Conservation (phyloP, 108 stramenopile genomes). For the Schizochytrium sp. region DNA sequence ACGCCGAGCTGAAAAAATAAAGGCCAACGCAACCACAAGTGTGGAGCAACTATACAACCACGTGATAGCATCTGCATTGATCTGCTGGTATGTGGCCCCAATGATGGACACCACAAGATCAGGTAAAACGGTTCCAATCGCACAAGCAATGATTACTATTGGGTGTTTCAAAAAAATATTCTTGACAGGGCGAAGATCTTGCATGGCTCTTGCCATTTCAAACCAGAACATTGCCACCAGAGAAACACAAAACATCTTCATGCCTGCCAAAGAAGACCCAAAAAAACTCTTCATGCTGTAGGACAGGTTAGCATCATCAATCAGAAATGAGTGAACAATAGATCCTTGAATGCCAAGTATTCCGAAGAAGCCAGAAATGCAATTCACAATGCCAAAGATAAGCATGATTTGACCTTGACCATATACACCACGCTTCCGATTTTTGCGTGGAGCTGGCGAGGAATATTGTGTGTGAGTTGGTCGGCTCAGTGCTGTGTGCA, state of each 20-base stretch:
- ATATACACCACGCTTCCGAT: background rate
- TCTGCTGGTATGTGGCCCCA: background rate
- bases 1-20: background rate
- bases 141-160: background rate
- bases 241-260: constrained; percentile 3
- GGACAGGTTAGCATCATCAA: background rate
- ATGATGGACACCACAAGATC: background rate
- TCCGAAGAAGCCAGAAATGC: background rate
- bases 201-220: constrained; percentile 11
- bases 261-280: background rate
- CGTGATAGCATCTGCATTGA: background rate
- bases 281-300: constrained; percentile 11
- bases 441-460: too few relatives aligned
- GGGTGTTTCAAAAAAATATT: background rate
- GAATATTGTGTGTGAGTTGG: too few relatives aligned
- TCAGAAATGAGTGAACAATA: background rate
- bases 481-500: too few relatives aligned
- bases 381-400: background rate
- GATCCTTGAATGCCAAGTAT: background rate
- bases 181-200: background rate
- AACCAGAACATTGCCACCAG: constrained; percentile 27
- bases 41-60: background rate
- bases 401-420: background rate
- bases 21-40: background rate
- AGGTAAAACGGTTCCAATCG: background rate